A percentile compares a stretch with the other conserved stretches of the same genome.
phyloP scores from a whole-genome alignment of 176 grass and related monocot species.

The Microstegium vimineum region DNA sequence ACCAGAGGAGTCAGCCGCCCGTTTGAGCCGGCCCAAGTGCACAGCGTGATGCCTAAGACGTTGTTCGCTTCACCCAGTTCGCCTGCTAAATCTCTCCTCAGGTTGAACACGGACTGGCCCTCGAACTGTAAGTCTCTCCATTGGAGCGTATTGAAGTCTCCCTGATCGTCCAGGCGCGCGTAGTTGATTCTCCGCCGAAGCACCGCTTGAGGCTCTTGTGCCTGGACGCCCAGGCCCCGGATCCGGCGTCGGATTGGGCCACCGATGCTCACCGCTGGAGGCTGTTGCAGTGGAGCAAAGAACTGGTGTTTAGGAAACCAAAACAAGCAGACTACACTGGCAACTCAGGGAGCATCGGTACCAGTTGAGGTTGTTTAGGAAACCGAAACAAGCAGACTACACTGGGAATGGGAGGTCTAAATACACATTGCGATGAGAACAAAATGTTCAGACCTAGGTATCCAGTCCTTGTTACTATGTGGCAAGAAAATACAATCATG shows the following conservation, averaged over 20 bases:
- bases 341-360: too few relatives aligned
- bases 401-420: not conserved
- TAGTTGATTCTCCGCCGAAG: not conserved
- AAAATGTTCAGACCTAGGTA: not conserved
- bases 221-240: too few relatives aligned
- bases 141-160: not conserved
- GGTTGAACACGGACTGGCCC: not conserved
- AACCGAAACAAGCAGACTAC: not conserved
- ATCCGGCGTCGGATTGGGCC: too few relatives aligned
- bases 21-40: not conserved
- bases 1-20: constrained; percentile 22
- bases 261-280: not conserved
- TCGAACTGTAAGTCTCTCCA: not conserved
- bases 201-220: too few relatives aligned
- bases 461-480: not conserved
- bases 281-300: not conserved
- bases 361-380: too few relatives aligned
- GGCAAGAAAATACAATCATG: not conserved
- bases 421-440: not conserved
- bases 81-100: not conserved
- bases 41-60: not conserved
- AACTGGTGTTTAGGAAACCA: not conserved
- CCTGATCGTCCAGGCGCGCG: not conserved
- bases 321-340: too few relatives aligned
- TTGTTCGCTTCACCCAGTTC: not conserved